phyloP scores from a whole-genome alignment of 2,329 filamentous ascomycete species.

The Fusarium tanahbumbuense region DNA sequence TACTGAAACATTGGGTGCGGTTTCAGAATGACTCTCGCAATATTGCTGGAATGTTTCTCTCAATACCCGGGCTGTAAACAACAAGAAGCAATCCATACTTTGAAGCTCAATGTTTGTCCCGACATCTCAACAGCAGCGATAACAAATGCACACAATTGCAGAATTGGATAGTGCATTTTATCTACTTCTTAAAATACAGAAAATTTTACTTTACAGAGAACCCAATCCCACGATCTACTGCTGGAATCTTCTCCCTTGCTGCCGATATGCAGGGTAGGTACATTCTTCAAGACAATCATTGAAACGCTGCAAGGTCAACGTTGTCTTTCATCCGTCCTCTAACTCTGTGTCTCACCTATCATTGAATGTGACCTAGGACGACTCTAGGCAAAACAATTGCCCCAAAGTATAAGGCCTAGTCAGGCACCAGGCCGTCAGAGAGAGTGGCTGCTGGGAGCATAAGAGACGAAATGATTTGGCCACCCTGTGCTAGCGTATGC shows the following conservation, averaged over 20 bases:
- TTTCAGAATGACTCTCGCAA: constrained; percentile 15
- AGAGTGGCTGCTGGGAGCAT: neutral
- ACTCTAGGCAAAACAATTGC: neutral
- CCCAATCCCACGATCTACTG: neutral
- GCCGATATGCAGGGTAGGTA: neutral
- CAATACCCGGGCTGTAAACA: neutral
- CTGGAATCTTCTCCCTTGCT: neutral
- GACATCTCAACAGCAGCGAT: neutral
- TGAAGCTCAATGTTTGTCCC: neutral
- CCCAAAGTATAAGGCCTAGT: neutral
- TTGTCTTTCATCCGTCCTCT: neutral
- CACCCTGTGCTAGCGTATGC: too few relatives aligned
- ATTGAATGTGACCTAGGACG: neutral
- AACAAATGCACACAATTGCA: neutral
- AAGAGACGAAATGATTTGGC: neutral
- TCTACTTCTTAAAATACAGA: neutral
- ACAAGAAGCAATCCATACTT: neutral
- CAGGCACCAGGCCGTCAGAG: neutral
- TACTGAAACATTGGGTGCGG: constrained; percentile 7
- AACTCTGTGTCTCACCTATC: neutral
- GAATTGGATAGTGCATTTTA: accelerated
- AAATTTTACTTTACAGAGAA: neutral
- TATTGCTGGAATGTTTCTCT: constrained; percentile 7
- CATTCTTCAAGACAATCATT: neutral
- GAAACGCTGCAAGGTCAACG: neutral